Evolutionary conservation across 2,329 filamentous ascomycete genomes (phyloP), one percentile per base, ranked within the genome.

Genomic region (Colletotrichum spinosum): DNA sequence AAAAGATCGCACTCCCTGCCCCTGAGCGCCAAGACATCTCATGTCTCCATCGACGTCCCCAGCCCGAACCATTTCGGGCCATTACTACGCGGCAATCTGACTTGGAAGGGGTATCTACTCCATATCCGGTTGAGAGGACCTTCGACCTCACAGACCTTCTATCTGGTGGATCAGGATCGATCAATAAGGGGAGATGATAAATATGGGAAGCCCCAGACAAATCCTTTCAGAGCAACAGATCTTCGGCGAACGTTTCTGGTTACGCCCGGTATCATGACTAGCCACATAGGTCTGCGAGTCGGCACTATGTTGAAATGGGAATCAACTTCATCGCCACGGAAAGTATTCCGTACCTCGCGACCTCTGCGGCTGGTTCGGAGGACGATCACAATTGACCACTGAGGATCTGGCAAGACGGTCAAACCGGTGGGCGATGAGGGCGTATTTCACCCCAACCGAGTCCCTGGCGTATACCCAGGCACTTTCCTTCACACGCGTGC

Each of bases 191-290:
- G 25, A 25, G 25, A 25, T 1, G 25, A 25, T 5, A 4, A 41
- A 41, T 41, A 4, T 13, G 38, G 38, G 38, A 41, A 13, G 9
- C 38, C 38, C 38, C 35, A 34, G 9, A 38, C 44, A 57, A 57
- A 33, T 35, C 8, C 25, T 17, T 48, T 12, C 17, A 25, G 25
- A 25, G 4, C 25, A 25, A 25, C 4, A 25, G 55, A 41, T 57
- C 55, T 11, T 35, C 11, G n/a, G 34, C 44, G 12, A 9, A 17
- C 33, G 15, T 39, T 57, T 49, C 44, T 25, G 37, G 1, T 12
- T 25, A n/a, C 39, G 34, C 35, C 13, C 33, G 17, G 55, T 5
- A 25, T 11, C 55, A 58, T 58, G 55, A 58, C 55, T 58, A 50
- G 35, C 35, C 11, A 15, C 34, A 8, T 25, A 35, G 39, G 45